Conservation (phyloP, 805 yeast species). For the Cyberlindnera bimundalis region DNA sequence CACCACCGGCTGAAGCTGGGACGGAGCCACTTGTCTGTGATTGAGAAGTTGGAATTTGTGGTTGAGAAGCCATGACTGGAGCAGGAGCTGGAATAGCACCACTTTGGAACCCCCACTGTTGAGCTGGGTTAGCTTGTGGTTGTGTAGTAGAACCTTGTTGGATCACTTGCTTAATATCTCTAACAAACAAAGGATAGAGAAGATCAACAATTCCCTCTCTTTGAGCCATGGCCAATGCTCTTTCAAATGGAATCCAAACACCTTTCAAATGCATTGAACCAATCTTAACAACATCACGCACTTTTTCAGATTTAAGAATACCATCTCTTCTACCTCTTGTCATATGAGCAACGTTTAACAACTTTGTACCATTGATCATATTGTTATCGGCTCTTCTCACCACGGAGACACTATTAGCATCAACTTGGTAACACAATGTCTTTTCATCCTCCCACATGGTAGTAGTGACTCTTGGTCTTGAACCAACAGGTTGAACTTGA, state of each 20-base stretch:
- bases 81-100: conserved; percentile 10
- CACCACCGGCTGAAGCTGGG: not conserved
- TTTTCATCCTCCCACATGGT: conserved; percentile 92
- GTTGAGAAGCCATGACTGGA: conserved; percentile 6
- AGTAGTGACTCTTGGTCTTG: conserved; percentile 64
- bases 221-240: conserved; percentile 80
- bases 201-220: conserved; percentile 69
- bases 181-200: conserved; percentile 66
- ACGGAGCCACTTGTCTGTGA: conserved; percentile 3
- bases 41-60: conserved; percentile 2
- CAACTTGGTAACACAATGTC: conserved; percentile 81
- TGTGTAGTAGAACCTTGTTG: conserved; percentile 35
- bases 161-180: conserved; percentile 57
- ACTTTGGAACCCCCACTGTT: conserved; percentile 16
- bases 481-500: conserved; percentile 30
- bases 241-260: conserved; percentile 85
- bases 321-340: conserved; percentile 88
- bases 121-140: conserved; percentile 24
- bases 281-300: conserved; percentile 76
- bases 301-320: conserved; percentile 70
- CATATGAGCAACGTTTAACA: conserved; percentile 81
- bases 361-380: conserved; percentile 82
- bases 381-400: conserved; percentile 82
- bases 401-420: conserved; percentile 75
- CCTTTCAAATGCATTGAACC: conserved; percentile 89